Conservation (phyloP, 441 rosid species). For the Codiaeum variegatum region DNA sequence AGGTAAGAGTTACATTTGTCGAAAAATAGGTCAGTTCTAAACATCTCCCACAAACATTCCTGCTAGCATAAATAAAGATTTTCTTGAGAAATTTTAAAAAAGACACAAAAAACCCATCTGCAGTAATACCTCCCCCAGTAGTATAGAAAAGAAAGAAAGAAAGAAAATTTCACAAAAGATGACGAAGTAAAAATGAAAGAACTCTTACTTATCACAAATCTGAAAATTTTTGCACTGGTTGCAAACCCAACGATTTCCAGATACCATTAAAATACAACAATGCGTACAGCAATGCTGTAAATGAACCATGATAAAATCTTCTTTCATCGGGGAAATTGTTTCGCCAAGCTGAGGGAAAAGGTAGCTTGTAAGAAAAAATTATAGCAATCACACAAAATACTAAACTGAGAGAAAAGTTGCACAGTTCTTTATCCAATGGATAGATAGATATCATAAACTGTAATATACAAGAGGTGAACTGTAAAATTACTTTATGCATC, state of each 20-base stretch:
- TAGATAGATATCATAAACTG: not conserved
- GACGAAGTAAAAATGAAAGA: conserved; percentile 17
- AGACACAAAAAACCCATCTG: not conserved
- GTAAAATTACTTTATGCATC: conserved; percentile 79
- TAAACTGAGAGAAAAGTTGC: not conserved
- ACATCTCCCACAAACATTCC: not conserved
- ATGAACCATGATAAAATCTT: conserved; percentile 98
- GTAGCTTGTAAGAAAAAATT: not conserved
- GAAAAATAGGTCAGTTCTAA: not conserved
- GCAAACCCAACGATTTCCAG: conserved; percentile 93
- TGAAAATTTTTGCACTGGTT: conserved; percentile 89
- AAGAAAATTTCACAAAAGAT: no score
- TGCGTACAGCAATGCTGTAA: conserved; percentile 87
- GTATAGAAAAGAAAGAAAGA: no score
- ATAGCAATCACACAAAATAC: not conserved
- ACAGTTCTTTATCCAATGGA: not conserved
- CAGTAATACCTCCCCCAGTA: not conserved
- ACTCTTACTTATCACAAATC: conserved; percentile 86
- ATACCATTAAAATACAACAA: conserved; percentile 87
- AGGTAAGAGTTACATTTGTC: not conserved
- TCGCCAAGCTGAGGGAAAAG: conserved; percentile 79
- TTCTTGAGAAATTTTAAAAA: not conserved
- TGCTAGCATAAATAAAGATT: not conserved
- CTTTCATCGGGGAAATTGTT: conserved; percentile 97
- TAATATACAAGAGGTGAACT: conserved; percentile 24